A percentile compares a stretch with the other conserved stretches of the same genome.
Conservation (phyloP, 2,329 filamentous ascomycete species). For the Pestalotiopsis sp. region DNA sequence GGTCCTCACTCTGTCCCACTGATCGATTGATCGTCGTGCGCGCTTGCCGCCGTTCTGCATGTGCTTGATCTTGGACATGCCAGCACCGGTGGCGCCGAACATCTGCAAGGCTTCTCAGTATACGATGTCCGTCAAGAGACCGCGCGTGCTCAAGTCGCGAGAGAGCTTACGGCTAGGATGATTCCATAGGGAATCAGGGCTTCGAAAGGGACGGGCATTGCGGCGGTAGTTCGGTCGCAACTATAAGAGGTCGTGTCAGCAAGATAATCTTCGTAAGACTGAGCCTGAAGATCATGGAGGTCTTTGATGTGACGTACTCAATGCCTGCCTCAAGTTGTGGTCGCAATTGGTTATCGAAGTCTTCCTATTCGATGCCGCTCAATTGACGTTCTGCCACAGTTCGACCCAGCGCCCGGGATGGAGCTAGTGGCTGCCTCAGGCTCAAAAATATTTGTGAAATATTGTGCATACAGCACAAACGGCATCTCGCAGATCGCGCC, state of each 20-base stretch:
- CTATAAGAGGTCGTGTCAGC: background rate
- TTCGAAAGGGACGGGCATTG: conserved; percentile 68
- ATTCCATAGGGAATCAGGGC: conserved; percentile 66
- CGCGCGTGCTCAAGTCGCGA: background rate
- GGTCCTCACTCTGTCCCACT: conserved; percentile 62
- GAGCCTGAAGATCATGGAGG: too few species aligned
- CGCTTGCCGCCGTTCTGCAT: conserved; percentile 64
- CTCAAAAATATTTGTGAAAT: background rate
- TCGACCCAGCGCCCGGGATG: background rate
- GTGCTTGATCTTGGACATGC: conserved; percentile 58
- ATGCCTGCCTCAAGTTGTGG: conserved; percentile 14
- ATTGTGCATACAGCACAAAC: background rate
- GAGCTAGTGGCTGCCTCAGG: conserved; percentile 9
- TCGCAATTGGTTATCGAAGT: conserved; percentile 1
- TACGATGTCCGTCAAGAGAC: background rate
- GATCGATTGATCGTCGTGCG: conserved; percentile 61
- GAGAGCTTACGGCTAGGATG: conserved; percentile 57
- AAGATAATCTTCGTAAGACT: background rate
- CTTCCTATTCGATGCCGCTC: background rate
- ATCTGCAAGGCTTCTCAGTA: conserved; percentile 48
- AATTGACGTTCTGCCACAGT: conserved; percentile 2
- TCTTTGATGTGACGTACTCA: conserved; percentile 6
- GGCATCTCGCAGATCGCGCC: background rate
- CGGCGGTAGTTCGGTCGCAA: conserved; percentile 26
- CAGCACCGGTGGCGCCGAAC: conserved; percentile 63